Percentiles rank a stretch among this genome's conserved stretches.
Evolutionary conservation across 2,329 filamentous ascomycete genomes (phyloP).

Genomic region (Didymosphaeria variabile): DNA sequence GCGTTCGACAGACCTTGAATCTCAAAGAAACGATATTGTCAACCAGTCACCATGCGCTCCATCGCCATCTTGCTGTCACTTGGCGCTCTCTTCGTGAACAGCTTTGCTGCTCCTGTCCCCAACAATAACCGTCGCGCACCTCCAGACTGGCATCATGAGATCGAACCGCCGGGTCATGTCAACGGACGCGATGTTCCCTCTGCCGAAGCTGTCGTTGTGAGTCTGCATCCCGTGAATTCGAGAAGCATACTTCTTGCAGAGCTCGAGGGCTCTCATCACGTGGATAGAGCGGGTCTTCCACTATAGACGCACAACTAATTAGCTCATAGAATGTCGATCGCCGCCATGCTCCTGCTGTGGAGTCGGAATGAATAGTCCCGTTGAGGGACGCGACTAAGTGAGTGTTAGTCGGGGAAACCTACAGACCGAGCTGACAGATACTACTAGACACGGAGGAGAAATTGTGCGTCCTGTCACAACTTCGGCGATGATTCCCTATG

Average conservation of each 20-base stretch:
- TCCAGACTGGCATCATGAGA: background rate
- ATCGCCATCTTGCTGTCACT: constrained; percentile 13
- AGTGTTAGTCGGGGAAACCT: background rate
- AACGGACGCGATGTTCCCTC: constrained; percentile 5
- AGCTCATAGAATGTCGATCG: constrained; percentile 1
- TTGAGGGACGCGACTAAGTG: constrained; percentile 6
- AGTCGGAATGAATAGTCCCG: background rate
- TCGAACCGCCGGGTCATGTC: constrained; percentile 2
- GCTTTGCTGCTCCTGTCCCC: constrained; percentile 25
- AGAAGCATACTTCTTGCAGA: constrained; percentile 10
- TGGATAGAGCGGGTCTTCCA: constrained; percentile 2
- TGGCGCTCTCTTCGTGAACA: constrained; percentile 16
- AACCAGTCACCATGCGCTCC: background rate
- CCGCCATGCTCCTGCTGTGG: background rate
- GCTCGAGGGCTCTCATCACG: constrained; percentile 11
- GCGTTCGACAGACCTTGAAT: background rate
- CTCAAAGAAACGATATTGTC: background rate
- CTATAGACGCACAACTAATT: constrained; percentile 3
- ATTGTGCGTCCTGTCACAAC: background rate
- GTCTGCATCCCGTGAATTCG: constrained; percentile 2
- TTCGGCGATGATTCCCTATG: background rate
- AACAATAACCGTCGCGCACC: constrained; percentile 7
- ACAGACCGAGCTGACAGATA: background rate
- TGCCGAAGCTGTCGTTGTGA: background rate
- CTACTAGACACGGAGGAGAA: background rate